Percentiles rank a stretch among this genome's conserved stretches.
Evolutionary conservation across 495 filamentous ascomycete genomes (phyloP).

Genomic region (Parmelia sp.): DNA sequence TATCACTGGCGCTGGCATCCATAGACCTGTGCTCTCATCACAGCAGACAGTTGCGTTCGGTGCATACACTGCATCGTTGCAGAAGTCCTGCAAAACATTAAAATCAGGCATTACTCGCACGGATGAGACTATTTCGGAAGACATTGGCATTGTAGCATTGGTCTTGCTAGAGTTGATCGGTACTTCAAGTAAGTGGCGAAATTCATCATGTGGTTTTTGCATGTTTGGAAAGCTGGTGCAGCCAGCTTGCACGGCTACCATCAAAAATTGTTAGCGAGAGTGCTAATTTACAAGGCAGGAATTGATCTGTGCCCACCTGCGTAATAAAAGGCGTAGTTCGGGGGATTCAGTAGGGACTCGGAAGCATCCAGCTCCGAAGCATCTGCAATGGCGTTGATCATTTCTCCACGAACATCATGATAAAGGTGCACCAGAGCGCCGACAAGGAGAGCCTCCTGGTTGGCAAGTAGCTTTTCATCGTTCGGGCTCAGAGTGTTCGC

Average conservation of each 20-base stretch:
- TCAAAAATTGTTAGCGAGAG: neutral
- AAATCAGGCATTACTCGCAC: neutral
- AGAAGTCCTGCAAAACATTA: neutral
- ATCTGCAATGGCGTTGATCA: neutral
- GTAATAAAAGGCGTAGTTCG: neutral
- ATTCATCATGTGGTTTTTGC: neutral
- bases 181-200: neutral
- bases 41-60: conserved; percentile 6
- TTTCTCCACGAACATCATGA: neutral
- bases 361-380: neutral
- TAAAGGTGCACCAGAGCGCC: neutral
- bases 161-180: neutral
- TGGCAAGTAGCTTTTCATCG: neutral
- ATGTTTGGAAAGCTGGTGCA: conserved; percentile 1
- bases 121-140: neutral
- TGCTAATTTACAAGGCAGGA: neutral
- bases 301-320: neutral
- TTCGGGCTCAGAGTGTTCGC: neutral
- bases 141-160: neutral
- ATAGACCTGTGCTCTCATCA: conserved; percentile 7
- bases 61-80: conserved; percentile 1
- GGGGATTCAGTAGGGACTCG: neutral
- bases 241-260: conserved; percentile 4
- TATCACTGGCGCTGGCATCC: conserved; percentile 6
- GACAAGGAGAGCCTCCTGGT: conserved; percentile 2